Evolutionary conservation across 1,139 yeast genomes (phyloP).

Genomic region (Suhomyces kunorum): DNA sequence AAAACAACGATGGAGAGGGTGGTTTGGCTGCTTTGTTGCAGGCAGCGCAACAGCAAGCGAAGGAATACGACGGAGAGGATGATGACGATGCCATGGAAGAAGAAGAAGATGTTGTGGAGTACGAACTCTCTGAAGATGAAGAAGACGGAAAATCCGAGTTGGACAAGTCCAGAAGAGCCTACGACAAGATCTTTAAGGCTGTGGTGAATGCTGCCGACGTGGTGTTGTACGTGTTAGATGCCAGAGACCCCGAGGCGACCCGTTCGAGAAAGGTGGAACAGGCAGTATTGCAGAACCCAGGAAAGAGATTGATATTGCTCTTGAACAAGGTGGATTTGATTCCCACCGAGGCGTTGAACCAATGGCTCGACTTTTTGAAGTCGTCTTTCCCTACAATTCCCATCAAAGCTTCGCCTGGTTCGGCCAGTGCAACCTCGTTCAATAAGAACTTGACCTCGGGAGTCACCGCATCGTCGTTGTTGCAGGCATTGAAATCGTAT

Average conservation of each 20-base stretch:
- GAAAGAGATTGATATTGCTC: constrained; percentile 81
- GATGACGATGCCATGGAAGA: constrained; percentile 47
- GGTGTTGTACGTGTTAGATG: constrained; percentile 87
- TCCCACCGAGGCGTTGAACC: constrained; percentile 78
- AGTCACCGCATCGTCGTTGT: constrained; percentile 69
- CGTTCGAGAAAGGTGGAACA: constrained; percentile 90
- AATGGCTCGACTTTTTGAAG: constrained; percentile 81
- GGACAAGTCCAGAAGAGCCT: constrained; percentile 89
- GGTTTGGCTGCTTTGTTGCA: constrained; percentile 86
- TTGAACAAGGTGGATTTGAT: constrained; percentile 91
- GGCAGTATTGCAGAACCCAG: constrained; percentile 73
- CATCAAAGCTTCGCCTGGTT: constrained; percentile 59
- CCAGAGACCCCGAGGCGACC: constrained; percentile 96
- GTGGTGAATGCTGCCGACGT: constrained; percentile 91
- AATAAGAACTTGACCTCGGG: constrained; percentile 75
- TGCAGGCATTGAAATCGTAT: constrained; percentile 82
- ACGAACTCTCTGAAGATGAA: constrained; percentile 43
- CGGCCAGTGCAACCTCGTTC: constrained; percentile 64
- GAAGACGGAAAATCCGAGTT: constrained; percentile 42
- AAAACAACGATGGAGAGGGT: constrained; percentile 48
- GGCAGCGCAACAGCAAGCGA: constrained; percentile 86
- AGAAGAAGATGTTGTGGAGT: constrained; percentile 48
- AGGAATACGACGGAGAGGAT: constrained; percentile 60
- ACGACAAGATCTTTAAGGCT: constrained; percentile 80
- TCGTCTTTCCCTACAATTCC: constrained; percentile 92